Evolutionary conservation across 108 stramenopile species (phyloP).

Genomic region (Bacterosira constricta): DNA sequence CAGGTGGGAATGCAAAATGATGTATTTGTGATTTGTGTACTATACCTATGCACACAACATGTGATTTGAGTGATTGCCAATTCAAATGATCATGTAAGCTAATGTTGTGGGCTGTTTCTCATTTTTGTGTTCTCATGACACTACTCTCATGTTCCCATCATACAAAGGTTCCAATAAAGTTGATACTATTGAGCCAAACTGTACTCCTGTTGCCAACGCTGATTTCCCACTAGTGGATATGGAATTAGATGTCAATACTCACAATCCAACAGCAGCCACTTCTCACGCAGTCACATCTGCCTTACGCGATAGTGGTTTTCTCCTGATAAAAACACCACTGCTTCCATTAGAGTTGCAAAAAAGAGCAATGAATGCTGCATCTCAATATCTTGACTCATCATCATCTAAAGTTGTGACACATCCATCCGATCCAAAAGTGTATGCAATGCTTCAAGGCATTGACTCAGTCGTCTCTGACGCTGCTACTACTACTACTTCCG

Average conservation of each 20-base stretch:
- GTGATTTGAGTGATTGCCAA: too few species aligned
- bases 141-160: too few species aligned
- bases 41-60: too few species aligned
- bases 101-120: too few species aligned
- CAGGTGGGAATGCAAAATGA: too few species aligned
- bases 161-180: too few species aligned
- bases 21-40: too few species aligned
- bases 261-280: conserved; percentile 16
- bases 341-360: conserved; percentile 50
- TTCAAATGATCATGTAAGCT: too few species aligned
- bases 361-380: conserved; percentile 53
- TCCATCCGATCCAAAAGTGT: conserved; percentile 71
- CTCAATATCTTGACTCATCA: conserved; percentile 21
- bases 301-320: conserved; percentile 63
- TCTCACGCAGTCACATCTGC: conserved; percentile 35
- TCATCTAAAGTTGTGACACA: conserved; percentile 44
- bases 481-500: not conserved
- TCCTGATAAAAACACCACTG: conserved; percentile 47
- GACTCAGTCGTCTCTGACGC: conserved; percentile 2
- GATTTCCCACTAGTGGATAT: conserved; percentile 27
- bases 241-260: not conserved
- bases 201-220: too few species aligned
- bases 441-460: conserved; percentile 53
- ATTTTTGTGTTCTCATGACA: too few species aligned
- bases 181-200: too few species aligned